Evolutionary conservation across 2,329 filamentous ascomycete species (phyloP).

Genomic region (Lachnellula arida): DNA sequence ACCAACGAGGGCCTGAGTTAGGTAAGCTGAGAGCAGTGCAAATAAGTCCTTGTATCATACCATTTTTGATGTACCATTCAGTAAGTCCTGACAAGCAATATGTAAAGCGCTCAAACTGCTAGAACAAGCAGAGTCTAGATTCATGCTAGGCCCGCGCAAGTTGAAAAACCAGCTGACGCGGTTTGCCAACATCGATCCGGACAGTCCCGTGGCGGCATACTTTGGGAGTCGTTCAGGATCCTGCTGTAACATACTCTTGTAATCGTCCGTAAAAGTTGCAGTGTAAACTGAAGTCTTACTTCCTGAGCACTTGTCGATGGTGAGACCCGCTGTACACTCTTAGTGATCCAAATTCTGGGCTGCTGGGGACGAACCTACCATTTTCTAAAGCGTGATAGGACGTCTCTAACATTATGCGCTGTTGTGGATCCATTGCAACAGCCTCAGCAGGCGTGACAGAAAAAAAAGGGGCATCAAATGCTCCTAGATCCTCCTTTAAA

Average conservation of each 20-base stretch:
- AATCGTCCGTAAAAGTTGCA: conserved; percentile 30
- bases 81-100: conserved; percentile 46
- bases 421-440: conserved; percentile 42
- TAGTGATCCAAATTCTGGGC: background rate
- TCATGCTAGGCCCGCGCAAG: conserved; percentile 46
- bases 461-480: conserved; percentile 39
- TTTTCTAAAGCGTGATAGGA: conserved; percentile 18
- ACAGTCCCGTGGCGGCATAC: conserved; percentile 25
- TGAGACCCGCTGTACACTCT: conserved; percentile 9
- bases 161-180: conserved; percentile 52
- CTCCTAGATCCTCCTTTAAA: conserved; percentile 30
- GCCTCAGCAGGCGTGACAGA: conserved; percentile 35
- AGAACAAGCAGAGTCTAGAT: conserved; percentile 53
- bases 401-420: conserved; percentile 52
- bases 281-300: conserved; percentile 29
- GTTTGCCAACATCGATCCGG: conserved; percentile 43
- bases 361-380: background rate
- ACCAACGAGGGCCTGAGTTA: conserved; percentile 44
- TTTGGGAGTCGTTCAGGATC: background rate
- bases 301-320: conserved; percentile 9
- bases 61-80: conserved; percentile 32
- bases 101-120: conserved; percentile 50
- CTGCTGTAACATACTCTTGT: background rate
- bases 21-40: conserved; percentile 40
- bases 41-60: conserved; percentile 14